A percentile compares a stretch with the other conserved stretches of the same genome.
These are phyloP conservation scores for Neurospora hispaniola DNA, from an alignment of 495 filamentous ascomycete genomes.

Conservation along the genomic window DNA sequence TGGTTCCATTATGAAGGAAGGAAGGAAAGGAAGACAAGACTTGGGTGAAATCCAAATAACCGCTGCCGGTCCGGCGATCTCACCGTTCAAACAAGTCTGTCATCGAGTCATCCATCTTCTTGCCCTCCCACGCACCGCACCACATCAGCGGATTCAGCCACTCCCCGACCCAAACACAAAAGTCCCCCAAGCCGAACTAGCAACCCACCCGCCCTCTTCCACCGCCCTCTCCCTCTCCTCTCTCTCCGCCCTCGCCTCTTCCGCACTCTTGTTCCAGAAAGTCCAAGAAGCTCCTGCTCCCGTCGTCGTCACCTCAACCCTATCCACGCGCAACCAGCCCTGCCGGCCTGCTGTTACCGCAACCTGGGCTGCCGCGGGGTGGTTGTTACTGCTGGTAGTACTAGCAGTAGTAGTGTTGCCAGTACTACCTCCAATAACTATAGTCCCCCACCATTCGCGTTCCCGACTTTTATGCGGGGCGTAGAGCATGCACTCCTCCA, in stretches of 20 bases:
- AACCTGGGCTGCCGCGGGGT: conserved; percentile 1
- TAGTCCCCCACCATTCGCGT: conserved; percentile 39
- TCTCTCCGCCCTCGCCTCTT: conserved; percentile 13
- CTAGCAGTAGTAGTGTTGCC: no score
- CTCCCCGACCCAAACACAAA: conserved; percentile 10
- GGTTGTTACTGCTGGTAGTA: not conserved
- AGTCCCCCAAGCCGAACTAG: conserved; percentile 16
- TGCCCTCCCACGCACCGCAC: not conserved
- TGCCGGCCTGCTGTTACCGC: conserved; percentile 32
- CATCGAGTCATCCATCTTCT: not conserved
- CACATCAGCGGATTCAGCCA: not conserved
- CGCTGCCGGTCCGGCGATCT: no score
- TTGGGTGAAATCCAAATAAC: no score
- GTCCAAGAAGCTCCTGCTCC: not conserved
- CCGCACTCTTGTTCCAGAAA: conserved; percentile 11
- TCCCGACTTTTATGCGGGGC: conserved; percentile 30
- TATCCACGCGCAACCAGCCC: conserved; percentile 39
- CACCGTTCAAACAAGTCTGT: not conserved
- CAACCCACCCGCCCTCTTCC: conserved; percentile 18
- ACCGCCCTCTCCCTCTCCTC: conserved; percentile 12
- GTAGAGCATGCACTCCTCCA: conserved; percentile 41
- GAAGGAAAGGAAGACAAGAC: not conserved
- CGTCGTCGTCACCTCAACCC: conserved; percentile 20
- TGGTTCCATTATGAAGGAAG: not conserved
- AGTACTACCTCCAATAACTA: conserved; percentile 30